Base-by-base conservation (phyloP, 73 alveolate species). In the Paramecium tetraurelia region DNA sequence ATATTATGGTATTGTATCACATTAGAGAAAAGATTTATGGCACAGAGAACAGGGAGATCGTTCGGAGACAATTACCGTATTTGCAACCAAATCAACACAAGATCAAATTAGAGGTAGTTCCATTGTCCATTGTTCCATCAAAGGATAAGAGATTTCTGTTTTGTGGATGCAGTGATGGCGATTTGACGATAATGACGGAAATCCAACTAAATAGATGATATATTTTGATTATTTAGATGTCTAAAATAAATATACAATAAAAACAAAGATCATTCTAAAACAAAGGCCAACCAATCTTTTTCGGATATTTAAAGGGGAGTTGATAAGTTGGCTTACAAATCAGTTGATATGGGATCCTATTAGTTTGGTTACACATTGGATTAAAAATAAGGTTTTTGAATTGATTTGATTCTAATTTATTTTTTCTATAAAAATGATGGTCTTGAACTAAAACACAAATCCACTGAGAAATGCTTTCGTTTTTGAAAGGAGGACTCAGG, bases 21-120 rank as follows among this genome's bases (percentile, higher is more conserved):
- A 21, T 68, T 68, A 68, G 6, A 14, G n/a, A 21, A 3, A 5
- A 90, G 94, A 72, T 96, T 20, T 96, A 96, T 85, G 99, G 99
- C 14, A 95, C 93, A 21, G 98, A 96, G 33, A 95, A 86, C 86
- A 97, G 98, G 41, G 95, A 95, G 31, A 84, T 96, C 1, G 68
- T 95, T 8, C 58, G 96, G 27, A 94, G 99, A 92, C 24, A 76
- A n/a, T 89, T 95, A 12, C 98, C 98, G 16, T 80, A 70, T 57
- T 69, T 95, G 9, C 8, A 53, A 5, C 33, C 69, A 53, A n/a
- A 4, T 53, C 5, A 53, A 0, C 14, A 14, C 9, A 53, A 53
- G 9, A 53, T 53, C 8, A 53, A 53, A 18, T 18, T 53, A 18
- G 3, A 18, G 6, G 0, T 18, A 4, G 21, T 53, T 4, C 69